Evolutionary conservation across 2,329 filamentous ascomycete species (phyloP).

Genomic region (Xylariaceae sp.): DNA sequence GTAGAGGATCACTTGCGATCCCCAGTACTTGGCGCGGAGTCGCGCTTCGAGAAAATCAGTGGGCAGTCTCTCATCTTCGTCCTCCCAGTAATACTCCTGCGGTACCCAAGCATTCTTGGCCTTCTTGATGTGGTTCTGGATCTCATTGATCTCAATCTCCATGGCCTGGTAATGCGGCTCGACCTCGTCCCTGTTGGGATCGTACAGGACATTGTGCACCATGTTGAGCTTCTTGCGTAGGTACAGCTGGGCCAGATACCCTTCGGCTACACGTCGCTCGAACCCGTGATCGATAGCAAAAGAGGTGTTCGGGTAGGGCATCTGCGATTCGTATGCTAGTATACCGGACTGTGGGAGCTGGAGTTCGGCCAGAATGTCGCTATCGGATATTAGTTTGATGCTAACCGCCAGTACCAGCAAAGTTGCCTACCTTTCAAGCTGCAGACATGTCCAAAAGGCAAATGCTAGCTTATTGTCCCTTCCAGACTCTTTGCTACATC

Average conservation of each 20-base stretch:
- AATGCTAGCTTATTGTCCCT: conserved; percentile 63
- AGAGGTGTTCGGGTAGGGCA: conserved; percentile 60
- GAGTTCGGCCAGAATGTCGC: conserved; percentile 88
- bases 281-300: conserved; percentile 42
- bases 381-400: conserved; percentile 34
- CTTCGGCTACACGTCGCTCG: conserved; percentile 46
- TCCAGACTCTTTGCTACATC: conserved; percentile 35
- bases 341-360: conserved; percentile 56
- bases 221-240: conserved; percentile 60
- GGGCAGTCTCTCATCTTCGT: conserved; percentile 61
- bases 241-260: conserved; percentile 59
- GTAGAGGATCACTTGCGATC: conserved; percentile 83
- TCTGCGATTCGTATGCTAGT: conserved; percentile 55
- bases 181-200: conserved; percentile 33
- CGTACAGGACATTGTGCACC: conserved; percentile 54
- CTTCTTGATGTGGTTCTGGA: conserved; percentile 42
- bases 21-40: conserved; percentile 90
- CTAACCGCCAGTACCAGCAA: background rate
- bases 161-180: conserved; percentile 21
- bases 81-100: conserved; percentile 51
- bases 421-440: conserved; percentile 69
- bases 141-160: conserved; percentile 40
- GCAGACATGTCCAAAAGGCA: conserved; percentile 89
- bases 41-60: conserved; percentile 74
- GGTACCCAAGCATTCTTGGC: conserved; percentile 46